Base-by-base conservation (phyloP, 2,329 filamentous ascomycete genomes). In the Monosporascus sp. region DNA sequence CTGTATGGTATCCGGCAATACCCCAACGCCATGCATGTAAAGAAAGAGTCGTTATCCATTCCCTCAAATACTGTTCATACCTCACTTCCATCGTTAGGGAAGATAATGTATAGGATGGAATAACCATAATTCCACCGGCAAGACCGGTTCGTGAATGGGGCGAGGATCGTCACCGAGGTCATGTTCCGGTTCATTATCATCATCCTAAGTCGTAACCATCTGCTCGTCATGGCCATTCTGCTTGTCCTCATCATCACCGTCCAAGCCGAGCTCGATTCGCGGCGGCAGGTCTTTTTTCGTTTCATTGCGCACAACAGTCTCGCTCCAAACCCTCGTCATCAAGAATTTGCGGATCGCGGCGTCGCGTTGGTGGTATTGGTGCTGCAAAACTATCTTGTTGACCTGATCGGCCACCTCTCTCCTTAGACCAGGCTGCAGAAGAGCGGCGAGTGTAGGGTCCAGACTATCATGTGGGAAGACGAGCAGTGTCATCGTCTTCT, bases 401-500 rank as follows among this genome's bases (percentile, higher is more conserved):
- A 99, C 94, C 61, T 82, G 81, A 56, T 86, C 86, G 5, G 94
- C 94, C n/a, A 97, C 91, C 44, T 87, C 83, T 60, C 86, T 84
- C 56, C 94, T 85, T 45, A 97, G 78, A 48, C 85, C 81, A 2
- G 92, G 89, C 60, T 96, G 82, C 19, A 99, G 76, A 27, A 99
- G 77, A 47, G 84, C 83, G 38, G 87, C 85, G 35, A 97, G 77
- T 48, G 89, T 84, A 2, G 89, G 85, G 45, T 89, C 84, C 38
- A 97, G 79, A 50, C 84, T 87, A 51, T 94, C 88, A n/a, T 84
- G 80, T 1, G 90, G 86, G 62, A 97, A 96, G 44, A 99, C 87
- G 40, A 99, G 78, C 41, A 99, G 79, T 0, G 91, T 88, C 86
- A 99, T 96, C 0, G 94, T 97, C 67, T 87, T 84, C 71, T 99